phyloP scores from a whole-genome alignment of 2,329 filamentous ascomycete species.

The Ophiostoma pallidulum region DNA sequence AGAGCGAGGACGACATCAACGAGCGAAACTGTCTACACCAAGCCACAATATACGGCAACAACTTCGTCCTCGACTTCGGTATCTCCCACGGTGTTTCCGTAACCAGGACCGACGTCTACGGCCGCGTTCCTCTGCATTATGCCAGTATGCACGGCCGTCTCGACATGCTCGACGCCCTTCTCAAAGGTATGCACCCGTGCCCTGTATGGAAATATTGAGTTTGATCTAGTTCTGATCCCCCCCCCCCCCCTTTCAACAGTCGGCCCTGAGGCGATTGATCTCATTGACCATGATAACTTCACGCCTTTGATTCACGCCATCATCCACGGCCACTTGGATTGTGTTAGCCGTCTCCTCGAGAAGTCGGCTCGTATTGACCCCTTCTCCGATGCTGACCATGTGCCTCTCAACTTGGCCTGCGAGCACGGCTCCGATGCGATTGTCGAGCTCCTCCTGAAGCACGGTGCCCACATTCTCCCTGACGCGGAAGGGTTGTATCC shows the following conservation, averaged over 20 bases:
- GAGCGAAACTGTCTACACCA: conserved; percentile 94
- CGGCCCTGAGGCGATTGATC: conserved; percentile 67
- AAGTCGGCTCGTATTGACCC: conserved; percentile 80
- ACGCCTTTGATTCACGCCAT: conserved; percentile 93
- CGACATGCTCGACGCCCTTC: conserved; percentile 67
- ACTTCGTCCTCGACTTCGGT: conserved; percentile 66
- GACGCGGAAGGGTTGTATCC: conserved; percentile 94
- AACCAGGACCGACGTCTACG: conserved; percentile 81
- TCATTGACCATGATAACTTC: conserved; percentile 94
- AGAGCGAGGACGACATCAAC: conserved; percentile 94
- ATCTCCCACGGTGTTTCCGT: conserved; percentile 69
- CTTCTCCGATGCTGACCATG: conserved; percentile 77
- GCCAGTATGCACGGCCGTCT: conserved; percentile 89
- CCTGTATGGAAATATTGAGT: background rate
- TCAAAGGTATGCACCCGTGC: conserved; percentile 43
- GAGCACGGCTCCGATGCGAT: conserved; percentile 83
- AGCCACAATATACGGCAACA: conserved; percentile 86
- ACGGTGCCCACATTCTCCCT: conserved; percentile 72
- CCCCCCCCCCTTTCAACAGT: conserved; percentile 29
- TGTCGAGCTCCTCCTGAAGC: conserved; percentile 72
- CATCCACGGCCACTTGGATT: conserved; percentile 73
- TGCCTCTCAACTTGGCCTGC: conserved; percentile 88
- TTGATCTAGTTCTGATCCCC: background rate
- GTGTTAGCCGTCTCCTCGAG: conserved; percentile 67
- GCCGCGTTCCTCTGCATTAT: conserved; percentile 87